Percentiles rank a stretch among this genome's conserved stretches.
phyloP scores from a whole-genome alignment of 768 basidiomycete genomes.

The Tricholoma furcatifolium region DNA sequence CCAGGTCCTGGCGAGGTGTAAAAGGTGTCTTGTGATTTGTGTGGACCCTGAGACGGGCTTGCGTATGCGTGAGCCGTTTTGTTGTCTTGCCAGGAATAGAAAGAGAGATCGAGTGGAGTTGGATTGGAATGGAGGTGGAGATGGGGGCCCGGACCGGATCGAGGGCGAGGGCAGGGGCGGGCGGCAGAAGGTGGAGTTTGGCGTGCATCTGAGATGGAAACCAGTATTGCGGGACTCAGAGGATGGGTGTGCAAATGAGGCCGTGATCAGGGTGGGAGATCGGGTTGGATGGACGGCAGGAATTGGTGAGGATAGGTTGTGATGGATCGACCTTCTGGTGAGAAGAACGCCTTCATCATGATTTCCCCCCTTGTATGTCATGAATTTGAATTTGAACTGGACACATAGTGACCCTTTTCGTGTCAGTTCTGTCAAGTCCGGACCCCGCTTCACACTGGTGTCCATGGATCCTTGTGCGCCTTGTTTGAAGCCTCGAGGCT shows the following conservation, averaged over 20 bases:
- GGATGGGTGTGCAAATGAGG: neutral
- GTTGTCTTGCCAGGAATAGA: constrained; percentile 11
- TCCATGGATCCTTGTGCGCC: too few species aligned
- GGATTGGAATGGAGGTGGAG: too few species aligned
- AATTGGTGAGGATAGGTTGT: neutral
- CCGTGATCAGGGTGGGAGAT: constrained; percentile 12
- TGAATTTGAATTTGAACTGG: too few species aligned
- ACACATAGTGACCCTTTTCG: too few species aligned
- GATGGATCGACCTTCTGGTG: too few species aligned
- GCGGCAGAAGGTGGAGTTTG: constrained; percentile 16
- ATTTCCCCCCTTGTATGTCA: too few species aligned
- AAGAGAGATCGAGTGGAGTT: neutral
- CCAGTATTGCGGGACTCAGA: constrained; percentile 1
- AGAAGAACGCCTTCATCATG: too few species aligned
- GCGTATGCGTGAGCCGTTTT: constrained; percentile 14
- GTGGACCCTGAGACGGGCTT: constrained; percentile 12
- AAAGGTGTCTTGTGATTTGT: constrained; percentile 16
- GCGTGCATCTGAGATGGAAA: constrained; percentile 14
- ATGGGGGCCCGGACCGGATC: too few species aligned
- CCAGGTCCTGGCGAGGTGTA: constrained; percentile 12
- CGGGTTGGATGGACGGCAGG: constrained; percentile 6
- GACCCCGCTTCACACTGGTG: too few species aligned
- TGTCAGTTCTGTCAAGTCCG: too few species aligned
- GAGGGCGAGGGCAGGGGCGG: neutral
- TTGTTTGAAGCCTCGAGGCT: too few species aligned